Evolutionary conservation across 345 rosid genomes (phyloP).

Genomic region (Sonneratia caseolaris): DNA sequence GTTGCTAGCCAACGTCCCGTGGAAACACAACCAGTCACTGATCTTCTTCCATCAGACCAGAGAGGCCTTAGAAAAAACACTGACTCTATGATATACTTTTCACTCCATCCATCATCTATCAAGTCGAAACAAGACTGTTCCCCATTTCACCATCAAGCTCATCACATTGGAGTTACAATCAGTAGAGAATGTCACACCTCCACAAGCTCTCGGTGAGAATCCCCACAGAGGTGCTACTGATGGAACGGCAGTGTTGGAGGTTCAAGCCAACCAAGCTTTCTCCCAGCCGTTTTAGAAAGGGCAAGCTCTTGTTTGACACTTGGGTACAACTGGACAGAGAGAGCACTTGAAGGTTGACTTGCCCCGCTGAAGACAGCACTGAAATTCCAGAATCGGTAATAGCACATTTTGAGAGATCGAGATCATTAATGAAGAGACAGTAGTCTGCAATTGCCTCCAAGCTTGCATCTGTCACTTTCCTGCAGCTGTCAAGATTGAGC

Average conservation of each 20-base stretch:
- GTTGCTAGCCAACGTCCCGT: slow-evolving; percentile 27
- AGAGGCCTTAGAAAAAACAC: slow-evolving; percentile 13
- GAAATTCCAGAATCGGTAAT: slow-evolving; percentile 44
- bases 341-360: slow-evolving; percentile 43
- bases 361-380: slow-evolving; percentile 34
- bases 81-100: neutral
- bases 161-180: neutral
- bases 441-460: slow-evolving; percentile 41
- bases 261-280: slow-evolving; percentile 53
- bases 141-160: neutral
- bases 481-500: slow-evolving; percentile 58
- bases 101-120: neutral
- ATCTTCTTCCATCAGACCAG: slow-evolving; percentile 1
- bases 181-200: slow-evolving; percentile 66
- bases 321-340: slow-evolving; percentile 48
- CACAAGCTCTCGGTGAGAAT: slow-evolving; percentile 43
- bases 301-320: slow-evolving; percentile 41
- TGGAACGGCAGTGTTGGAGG: slow-evolving; percentile 52
- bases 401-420: slow-evolving; percentile 49
- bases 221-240: slow-evolving; percentile 36
- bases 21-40: neutral
- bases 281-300: slow-evolving; percentile 36
- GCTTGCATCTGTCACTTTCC: slow-evolving; percentile 57
- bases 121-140: neutral
- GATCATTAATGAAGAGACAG: slow-evolving; percentile 47